A percentile compares a stretch with the other conserved stretches of the same genome.
These are phyloP conservation scores for Lithospermum erythrorhizon DNA, from an alignment of 257 asterid genomes.

Conservation along the genomic window DNA sequence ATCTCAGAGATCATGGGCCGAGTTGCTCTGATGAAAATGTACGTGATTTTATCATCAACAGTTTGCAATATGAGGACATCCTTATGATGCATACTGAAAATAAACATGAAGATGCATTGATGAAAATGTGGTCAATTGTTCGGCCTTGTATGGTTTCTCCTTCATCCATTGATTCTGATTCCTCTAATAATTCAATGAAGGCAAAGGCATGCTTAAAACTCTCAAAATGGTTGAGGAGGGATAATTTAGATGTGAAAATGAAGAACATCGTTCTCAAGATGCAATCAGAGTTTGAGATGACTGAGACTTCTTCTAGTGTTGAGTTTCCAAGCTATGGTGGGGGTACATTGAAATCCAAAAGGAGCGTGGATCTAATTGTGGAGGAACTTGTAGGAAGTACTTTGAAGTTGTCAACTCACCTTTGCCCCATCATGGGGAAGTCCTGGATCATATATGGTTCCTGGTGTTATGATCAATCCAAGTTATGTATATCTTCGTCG, in stretches of 20 bases:
- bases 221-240: constrained; percentile 65
- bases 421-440: constrained; percentile 90
- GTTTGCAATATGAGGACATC: constrained; percentile 61
- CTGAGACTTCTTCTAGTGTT: constrained; percentile 30
- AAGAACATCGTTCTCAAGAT: constrained; percentile 45
- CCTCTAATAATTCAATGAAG: constrained; percentile 49
- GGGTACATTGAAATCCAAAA: constrained; percentile 27
- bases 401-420: constrained; percentile 61
- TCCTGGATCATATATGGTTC: constrained; percentile 92
- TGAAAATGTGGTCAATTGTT: constrained; percentile 64
- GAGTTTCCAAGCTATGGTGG: constrained; percentile 22
- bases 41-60: constrained; percentile 42
- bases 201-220: constrained; percentile 96
- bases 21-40: constrained; percentile 42
- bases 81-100: constrained; percentile 65
- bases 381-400: constrained; percentile 73
- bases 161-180: constrained; percentile 29
- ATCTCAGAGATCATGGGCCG: constrained; percentile 46
- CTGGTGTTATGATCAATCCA: constrained; percentile 88
- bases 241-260: constrained; percentile 29
- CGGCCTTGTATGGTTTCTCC: constrained; percentile 50
- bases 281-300: constrained; percentile 39
- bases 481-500: constrained; percentile 36
- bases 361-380: constrained; percentile 28
- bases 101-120: constrained; percentile 62